Conservation (phyloP, 2,329 filamentous ascomycete species). For the Periglandula ipomoeae region DNA sequence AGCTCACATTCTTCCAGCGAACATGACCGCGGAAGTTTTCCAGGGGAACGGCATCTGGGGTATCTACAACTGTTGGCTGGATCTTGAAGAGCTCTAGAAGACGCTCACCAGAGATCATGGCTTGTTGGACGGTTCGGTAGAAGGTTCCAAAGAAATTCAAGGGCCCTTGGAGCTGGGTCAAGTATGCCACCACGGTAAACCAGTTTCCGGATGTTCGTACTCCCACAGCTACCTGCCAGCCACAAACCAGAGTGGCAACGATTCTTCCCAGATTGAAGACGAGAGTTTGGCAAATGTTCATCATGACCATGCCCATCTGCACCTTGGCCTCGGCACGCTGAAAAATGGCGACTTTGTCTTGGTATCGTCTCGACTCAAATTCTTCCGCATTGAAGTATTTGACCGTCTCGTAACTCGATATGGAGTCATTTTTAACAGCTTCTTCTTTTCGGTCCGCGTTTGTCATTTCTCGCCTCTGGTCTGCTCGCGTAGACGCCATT, state of each 20-base stretch:
- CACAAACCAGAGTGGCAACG: constrained; percentile 62
- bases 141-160: constrained; percentile 90
- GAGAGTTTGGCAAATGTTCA: constrained; percentile 73
- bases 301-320: constrained; percentile 64
- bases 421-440: constrained; percentile 96
- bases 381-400: constrained; percentile 84
- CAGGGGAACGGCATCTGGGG: constrained; percentile 53
- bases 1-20: constrained; percentile 79
- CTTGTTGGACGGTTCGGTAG: constrained; percentile 90
- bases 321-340: constrained; percentile 70
- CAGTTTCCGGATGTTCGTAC: constrained; percentile 61
- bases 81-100: constrained; percentile 96
- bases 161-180: constrained; percentile 70
- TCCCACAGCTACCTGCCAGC: constrained; percentile 65
- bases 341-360: constrained; percentile 59
- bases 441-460: constrained; percentile 93
- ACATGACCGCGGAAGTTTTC: constrained; percentile 70
- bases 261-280: constrained; percentile 73
- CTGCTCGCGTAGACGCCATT: constrained; percentile 86
- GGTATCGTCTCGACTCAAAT: constrained; percentile 69
- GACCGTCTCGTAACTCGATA: constrained; percentile 95
- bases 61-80: constrained; percentile 81
- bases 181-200: constrained; percentile 64
- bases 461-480: constrained; percentile 86
- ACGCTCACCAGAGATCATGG: constrained; percentile 94